A percentile compares a stretch with the other conserved stretches of the same genome.
Evolutionary conservation across 208 protist genomes (phyloP).

Genomic region (Naegleria gruberi): DNA sequence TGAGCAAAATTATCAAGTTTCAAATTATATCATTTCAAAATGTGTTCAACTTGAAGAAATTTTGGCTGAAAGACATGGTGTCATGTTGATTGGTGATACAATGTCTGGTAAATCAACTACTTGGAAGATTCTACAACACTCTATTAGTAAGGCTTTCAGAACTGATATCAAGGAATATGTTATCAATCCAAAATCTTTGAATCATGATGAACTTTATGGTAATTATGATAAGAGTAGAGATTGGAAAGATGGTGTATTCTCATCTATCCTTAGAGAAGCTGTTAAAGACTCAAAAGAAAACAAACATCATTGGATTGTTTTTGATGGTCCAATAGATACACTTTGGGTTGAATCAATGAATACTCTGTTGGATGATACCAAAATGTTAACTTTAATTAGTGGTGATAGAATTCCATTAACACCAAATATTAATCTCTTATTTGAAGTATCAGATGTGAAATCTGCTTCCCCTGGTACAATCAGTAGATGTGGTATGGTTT

Average conservation of each 20-base stretch:
- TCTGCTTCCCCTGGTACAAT: conserved; percentile 97
- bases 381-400: conserved; percentile 96
- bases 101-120: conserved; percentile 86
- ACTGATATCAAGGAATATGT: conserved; percentile 69
- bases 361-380: conserved; percentile 98
- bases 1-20: conserved; percentile 60
- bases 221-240: conserved; percentile 89
- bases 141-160: conserved; percentile 62
- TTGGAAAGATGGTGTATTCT: conserved; percentile 96
- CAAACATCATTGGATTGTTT: conserved; percentile 90
- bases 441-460: conserved; percentile 94
- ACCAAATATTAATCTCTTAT: conserved; percentile 87
- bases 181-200: conserved; percentile 94
- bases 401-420: conserved; percentile 94
- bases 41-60: conserved; percentile 91
- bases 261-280: conserved; percentile 79
- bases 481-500: conserved; percentile 96
- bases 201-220: conserved; percentile 93
- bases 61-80: conserved; percentile 87
- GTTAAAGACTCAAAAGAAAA: conserved; percentile 74
- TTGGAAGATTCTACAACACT: conserved; percentile 75
- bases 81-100: conserved; percentile 93
- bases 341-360: conserved; percentile 99
- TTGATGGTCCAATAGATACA: conserved; percentile 96
- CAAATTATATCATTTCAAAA: conserved; percentile 76